Conservation (phyloP, 257 asterid genomes). For the Cinchona pubescens region DNA sequence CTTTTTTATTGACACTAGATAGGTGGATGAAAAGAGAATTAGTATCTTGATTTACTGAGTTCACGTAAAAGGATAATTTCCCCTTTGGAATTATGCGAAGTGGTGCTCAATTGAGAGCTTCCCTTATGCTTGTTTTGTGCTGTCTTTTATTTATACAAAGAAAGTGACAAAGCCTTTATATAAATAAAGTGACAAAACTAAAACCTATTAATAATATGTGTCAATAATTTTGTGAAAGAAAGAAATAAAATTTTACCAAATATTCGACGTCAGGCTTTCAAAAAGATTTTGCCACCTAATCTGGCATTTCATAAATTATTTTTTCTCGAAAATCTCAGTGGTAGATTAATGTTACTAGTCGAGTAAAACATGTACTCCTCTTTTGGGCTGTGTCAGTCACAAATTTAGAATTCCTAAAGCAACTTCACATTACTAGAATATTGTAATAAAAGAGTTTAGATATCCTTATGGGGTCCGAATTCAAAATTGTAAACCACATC, state of each 20-base stretch:
- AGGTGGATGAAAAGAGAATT: constrained; percentile 16
- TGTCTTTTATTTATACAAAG: background rate
- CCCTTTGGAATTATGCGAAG: background rate
- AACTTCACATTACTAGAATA: background rate
- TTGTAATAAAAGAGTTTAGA: background rate
- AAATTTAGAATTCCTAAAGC: background rate
- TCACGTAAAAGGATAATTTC: background rate
- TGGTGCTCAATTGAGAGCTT: background rate
- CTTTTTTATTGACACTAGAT: constrained; percentile 1
- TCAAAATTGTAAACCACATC: background rate
- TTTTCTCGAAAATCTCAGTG: too few relatives aligned
- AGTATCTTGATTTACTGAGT: constrained; percentile 17
- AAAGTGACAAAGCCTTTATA: too few relatives aligned
- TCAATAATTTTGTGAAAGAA: too few relatives aligned
- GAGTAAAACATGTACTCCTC: too few relatives aligned
- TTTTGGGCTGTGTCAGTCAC: background rate
- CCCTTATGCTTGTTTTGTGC: background rate
- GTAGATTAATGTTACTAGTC: too few relatives aligned
- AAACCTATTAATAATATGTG: too few relatives aligned
- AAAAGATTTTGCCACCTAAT: too few relatives aligned
- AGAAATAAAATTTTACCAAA: too few relatives aligned
- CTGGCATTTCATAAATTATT: too few relatives aligned
- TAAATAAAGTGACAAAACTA: too few relatives aligned
- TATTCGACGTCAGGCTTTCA: too few relatives aligned
- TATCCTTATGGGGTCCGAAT: background rate